A percentile compares a stretch with the other conserved stretches of the same genome.
phyloP scores from a whole-genome alignment of 305 asterid genomes.

The Plantago coronopus region DNA sequence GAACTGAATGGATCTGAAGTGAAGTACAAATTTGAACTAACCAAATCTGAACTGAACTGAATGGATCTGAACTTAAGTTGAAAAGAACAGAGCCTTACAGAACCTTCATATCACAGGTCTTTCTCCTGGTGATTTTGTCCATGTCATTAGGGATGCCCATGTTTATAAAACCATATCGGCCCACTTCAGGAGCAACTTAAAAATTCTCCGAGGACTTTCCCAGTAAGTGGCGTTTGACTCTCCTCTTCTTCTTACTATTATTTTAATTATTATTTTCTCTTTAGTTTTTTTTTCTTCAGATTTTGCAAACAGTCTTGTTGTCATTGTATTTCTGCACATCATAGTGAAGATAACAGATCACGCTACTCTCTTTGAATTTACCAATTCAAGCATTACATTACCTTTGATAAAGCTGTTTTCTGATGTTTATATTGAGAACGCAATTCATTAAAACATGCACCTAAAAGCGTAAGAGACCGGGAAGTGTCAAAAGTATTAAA shows the following conservation, averaged over 20 bases:
- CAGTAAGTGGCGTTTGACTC: conserved; percentile 45
- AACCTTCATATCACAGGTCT: conserved; percentile 39
- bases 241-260: no score
- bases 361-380: neutral
- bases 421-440: neutral
- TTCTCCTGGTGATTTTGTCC: conserved; percentile 82
- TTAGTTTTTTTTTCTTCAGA: neutral
- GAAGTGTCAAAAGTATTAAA: no score
- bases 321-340: neutral
- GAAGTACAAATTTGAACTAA: no score
- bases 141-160: conserved; percentile 90
- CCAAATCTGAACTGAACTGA: no score
- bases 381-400: neutral
- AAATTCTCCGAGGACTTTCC: conserved; percentile 82
- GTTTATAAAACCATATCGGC: conserved; percentile 70
- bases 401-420: neutral
- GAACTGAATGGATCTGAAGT: no score
- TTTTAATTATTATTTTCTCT: no score
- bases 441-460: no score
- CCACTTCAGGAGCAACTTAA: conserved; percentile 89
- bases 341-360: neutral
- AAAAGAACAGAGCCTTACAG: no score
- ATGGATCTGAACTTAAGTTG: no score
- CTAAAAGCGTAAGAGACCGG: no score
- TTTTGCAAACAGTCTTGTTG: neutral